Evolutionary conservation across 371 early-diverging fungal species (phyloP), one percentile per base, ranked within the genome.

Genomic region (Choanephora cucurbitarum): DNA sequence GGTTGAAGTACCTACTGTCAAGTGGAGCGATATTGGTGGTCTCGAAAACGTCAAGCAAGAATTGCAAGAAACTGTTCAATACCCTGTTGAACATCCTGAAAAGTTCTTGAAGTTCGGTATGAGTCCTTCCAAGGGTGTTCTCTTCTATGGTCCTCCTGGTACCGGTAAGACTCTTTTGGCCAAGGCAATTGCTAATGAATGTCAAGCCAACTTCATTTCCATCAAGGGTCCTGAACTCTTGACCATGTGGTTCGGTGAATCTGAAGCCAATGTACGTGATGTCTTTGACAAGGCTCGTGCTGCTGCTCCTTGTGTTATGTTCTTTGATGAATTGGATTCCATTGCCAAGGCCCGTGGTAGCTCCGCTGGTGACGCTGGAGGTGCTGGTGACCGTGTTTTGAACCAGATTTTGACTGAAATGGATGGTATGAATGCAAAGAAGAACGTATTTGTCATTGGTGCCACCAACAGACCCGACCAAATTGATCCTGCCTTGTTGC

Each of bases 211-310:
- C 82, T 99, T 99, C 72, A 99, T 99, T 66, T 96, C 96, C 18
- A 94, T 99, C 84, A 99, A 98, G 86, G 99, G 99, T 49, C 99
- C 99, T 46, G 99, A 99, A 77, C 85, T 99, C 55, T 82, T 99
- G 54, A 99, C 98, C 49, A 99, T 99, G 99, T 99, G 98, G 97
- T 99, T 99, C 64, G 99, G 99, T 77, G 99, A 99, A 75, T 97
- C 98, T 33, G 99, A 99, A 77, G 96, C 98, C 58, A 99, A 99
- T 69, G 99, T 99, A 31, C 92, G 99, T 56, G 98, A 99, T 72
- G 95, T 99, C 22, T 99, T 99, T 82, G 99, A 99, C 81, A 97
- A 99, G 84, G 99, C 99, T 9, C 90, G 99, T 68, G 96, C 99
- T 15, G 99, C 99, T 39, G 94, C 99, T 4, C 99, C 99, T 14